phyloP scores from a whole-genome alignment of 2,329 filamentous ascomycete species.

The Iodosphaeria phyllophila region DNA sequence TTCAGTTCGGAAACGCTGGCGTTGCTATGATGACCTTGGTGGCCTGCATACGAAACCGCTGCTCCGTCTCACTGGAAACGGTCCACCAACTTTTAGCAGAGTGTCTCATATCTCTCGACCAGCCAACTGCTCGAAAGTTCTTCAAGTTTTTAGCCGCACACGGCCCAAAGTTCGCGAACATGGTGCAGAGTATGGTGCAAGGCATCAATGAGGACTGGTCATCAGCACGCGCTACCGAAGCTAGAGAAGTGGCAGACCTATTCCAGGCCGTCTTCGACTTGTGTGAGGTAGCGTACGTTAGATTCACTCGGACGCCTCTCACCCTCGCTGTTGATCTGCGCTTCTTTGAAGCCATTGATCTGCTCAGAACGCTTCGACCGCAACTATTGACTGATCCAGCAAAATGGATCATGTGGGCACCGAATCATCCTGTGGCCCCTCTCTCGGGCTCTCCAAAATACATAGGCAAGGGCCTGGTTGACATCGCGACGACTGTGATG shows the following conservation, averaged over 20 bases:
- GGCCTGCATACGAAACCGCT: conserved; percentile 9
- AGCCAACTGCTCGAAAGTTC: conserved; percentile 7
- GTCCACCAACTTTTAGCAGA: conserved; percentile 9
- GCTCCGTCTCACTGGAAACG: conserved; percentile 7
- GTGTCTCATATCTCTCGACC: conserved; percentile 8
- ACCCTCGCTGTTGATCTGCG: too few species aligned
- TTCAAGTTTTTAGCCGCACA: conserved; percentile 9
- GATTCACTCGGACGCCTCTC: conserved; percentile 4
- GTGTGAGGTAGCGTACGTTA: conserved; percentile 6
- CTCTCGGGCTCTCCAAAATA: not conserved
- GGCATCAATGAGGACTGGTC: conserved; percentile 4
- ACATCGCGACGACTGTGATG: not conserved
- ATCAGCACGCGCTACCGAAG: conserved; percentile 3
- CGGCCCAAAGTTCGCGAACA: conserved; percentile 5
- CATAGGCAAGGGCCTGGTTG: not conserved
- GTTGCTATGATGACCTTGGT: conserved; percentile 11
- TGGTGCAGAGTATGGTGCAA: conserved; percentile 8
- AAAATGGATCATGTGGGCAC: not conserved
- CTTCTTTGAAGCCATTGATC: not conserved
- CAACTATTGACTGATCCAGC: not conserved
- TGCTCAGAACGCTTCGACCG: not conserved
- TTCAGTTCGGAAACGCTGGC: conserved; percentile 20
- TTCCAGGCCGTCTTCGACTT: conserved; percentile 9
- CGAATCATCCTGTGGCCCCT: not conserved
- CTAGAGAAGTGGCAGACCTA: conserved; percentile 6